These are phyloP conservation scores for Paramecium caudatum DNA, from an alignment of 73 alveolate genomes.

Conservation along the genomic window DNA sequence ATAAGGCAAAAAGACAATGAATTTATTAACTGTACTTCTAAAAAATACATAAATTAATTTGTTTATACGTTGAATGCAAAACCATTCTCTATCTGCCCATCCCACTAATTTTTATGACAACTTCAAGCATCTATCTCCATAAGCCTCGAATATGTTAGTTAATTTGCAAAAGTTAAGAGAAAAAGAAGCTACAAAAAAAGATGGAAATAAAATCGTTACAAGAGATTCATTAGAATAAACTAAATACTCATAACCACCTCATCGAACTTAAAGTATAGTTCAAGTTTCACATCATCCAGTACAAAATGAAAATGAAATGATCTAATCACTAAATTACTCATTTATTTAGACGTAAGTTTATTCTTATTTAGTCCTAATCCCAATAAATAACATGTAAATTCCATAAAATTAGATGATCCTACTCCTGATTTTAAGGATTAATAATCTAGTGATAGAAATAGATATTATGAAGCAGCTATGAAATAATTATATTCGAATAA, in stretches of 20 bases:
- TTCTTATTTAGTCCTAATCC: too few species aligned
- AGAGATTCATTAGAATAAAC: too few species aligned
- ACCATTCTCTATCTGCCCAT: conserved; percentile 40
- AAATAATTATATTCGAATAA: too few species aligned
- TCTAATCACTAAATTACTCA: conserved; percentile 19
- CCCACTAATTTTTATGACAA: neutral
- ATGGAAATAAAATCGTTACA: too few species aligned
- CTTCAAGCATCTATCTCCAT: conserved; percentile 37
- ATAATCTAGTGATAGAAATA: neutral
- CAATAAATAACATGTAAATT: neutral
- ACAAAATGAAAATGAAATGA: conserved; percentile 30
- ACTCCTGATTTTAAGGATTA: conserved; percentile 33
- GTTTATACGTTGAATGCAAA: conserved; percentile 55
- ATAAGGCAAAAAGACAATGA: conserved; percentile 52
- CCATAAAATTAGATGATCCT: neutral
- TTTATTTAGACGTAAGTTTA: conserved; percentile 12
- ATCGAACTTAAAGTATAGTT: too few species aligned
- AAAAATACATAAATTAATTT: conserved; percentile 9
- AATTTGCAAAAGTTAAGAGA: too few species aligned
- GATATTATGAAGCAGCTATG: neutral
- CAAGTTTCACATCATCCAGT: neutral
- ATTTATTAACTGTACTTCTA: conserved; percentile 21
- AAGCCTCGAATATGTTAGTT: neutral
- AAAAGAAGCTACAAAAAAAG: too few species aligned
- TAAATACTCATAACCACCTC: too few species aligned